Evolutionary conservation across 2,329 filamentous ascomycete species (phyloP), one percentile per base, ranked within the genome.

Genomic region (Cadophora luteo-olivacea): DNA sequence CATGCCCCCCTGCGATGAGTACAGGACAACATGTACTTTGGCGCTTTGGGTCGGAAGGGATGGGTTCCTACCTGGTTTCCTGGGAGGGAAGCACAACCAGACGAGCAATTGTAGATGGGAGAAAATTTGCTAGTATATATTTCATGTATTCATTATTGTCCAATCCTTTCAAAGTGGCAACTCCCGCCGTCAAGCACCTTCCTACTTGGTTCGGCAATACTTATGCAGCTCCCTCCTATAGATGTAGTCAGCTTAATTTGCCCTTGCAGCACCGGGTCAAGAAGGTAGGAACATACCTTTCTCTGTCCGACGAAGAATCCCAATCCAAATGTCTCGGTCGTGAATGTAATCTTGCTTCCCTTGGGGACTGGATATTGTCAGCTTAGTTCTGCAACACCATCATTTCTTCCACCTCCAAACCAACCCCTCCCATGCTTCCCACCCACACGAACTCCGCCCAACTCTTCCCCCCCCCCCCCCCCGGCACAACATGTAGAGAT

Each of bases 241-340:
- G 7, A 29, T 45, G 5, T 8, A 4, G 33, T 45, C 12, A 60
- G 57, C 8, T 9, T 41, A 11, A 8, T 9, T 45, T 12, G 45
- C 22, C n/a, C 3, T 41, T 22, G 7, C 19, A 33, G 6, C 8
- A 11, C 12, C 4, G 5, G 29, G 33, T 19, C 19, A 36, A 9
- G 29, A n/a, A n/a, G 32, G n/a, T 9, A 5, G 19, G 5, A 14
- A 52, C n/a, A 57, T 71, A 76, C 77, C 74, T 76, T 76, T 73
- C 77, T 72, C 70, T 78, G 77, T 1, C 77, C 77, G 73, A 78
- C 76, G 65, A 77, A 78, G 69, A 78, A 78, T 38, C 76, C 77
- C 66, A 78, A 70, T 29, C 76, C 77, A 68, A 77, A 78, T 11
- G 70, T 74, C 65, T 77, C 75, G 7, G 76, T 78, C 7, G 75